Conservation (phyloP, 2,329 filamentous ascomycete species). For the Chrysoporthe austroafricana region DNA sequence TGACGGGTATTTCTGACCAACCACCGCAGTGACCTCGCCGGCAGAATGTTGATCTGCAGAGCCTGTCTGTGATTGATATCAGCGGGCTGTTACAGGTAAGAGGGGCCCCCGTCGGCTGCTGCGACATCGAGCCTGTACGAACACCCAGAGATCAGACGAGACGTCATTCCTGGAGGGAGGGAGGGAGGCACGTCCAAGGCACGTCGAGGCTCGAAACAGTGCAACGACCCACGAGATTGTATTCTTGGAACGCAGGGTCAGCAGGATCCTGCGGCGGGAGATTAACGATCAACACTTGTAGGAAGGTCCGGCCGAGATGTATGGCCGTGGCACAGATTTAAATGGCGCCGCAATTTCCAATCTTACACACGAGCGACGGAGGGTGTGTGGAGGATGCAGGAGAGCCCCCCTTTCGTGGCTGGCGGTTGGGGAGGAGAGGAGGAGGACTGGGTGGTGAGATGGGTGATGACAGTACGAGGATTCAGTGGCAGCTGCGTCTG, state of each 20-base stretch:
- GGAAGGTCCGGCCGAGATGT: neutral
- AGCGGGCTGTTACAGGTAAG: conserved; percentile 1
- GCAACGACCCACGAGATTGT: neutral
- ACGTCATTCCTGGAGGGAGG: conserved; percentile 20
- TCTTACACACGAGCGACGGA: neutral
- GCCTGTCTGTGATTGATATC: neutral
- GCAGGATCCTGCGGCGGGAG: neutral
- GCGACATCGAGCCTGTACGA: conserved; percentile 11
- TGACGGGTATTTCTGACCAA: neutral
- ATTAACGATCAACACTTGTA: neutral
- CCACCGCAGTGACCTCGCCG: neutral
- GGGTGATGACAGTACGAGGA: neutral
- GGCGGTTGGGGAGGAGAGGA: neutral
- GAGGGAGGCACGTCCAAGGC: neutral
- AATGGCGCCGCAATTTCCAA: neutral
- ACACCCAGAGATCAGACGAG: conserved; percentile 10
- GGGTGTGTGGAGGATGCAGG: neutral
- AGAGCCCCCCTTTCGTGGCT: neutral
- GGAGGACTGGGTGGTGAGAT: neutral
- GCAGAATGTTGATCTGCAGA: conserved; percentile 3
- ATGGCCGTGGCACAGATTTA: neutral
- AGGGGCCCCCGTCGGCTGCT: neutral
- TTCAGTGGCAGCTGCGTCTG: neutral
- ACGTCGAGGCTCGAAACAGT: neutral
- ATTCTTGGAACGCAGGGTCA: neutral